These are phyloP conservation scores for Inosperma sp. DNA, from an alignment of 768 basidiomycete genomes.

Conservation along the genomic window DNA sequence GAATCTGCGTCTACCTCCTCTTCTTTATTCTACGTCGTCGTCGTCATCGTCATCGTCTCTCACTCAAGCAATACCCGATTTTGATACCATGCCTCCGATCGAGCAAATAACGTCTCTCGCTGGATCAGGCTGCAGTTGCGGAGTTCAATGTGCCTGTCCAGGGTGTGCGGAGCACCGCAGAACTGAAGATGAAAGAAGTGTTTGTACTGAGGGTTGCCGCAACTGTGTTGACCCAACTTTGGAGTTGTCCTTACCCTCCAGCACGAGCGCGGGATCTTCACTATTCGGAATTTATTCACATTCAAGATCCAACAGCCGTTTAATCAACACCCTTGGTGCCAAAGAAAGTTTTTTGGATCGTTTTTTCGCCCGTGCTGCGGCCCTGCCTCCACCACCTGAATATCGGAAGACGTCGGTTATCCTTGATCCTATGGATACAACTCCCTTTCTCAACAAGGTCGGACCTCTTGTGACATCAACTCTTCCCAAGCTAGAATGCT, in stretches of 20 bases:
- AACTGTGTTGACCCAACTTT: constrained; percentile 55
- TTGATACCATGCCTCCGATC: constrained; percentile 57
- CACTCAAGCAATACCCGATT: constrained; percentile 37
- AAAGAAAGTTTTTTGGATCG: constrained; percentile 42
- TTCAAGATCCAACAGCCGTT: constrained; percentile 8
- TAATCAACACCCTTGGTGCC: constrained; percentile 5
- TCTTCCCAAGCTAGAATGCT: constrained; percentile 65
- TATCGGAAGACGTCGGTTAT: constrained; percentile 36
- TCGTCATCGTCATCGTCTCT: constrained; percentile 19
- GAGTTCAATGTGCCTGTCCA: constrained; percentile 63
- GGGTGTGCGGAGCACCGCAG: constrained; percentile 73
- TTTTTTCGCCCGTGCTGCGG: constrained; percentile 66
- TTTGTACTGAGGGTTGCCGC: constrained; percentile 53
- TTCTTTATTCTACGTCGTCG: constrained; percentile 30
- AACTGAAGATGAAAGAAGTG: constrained; percentile 38
- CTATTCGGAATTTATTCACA: constrained; percentile 6
- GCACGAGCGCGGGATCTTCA: background rate
- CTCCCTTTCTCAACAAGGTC: constrained; percentile 34
- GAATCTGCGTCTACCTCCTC: constrained; percentile 48
- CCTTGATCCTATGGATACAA: constrained; percentile 51
- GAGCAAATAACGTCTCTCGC: constrained; percentile 54
- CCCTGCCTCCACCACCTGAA: constrained; percentile 56
- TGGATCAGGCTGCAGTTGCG: constrained; percentile 70
- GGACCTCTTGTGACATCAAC: constrained; percentile 46
- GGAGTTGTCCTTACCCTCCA: constrained; percentile 41